Percentiles rank a stretch among this genome's conserved stretches.
Evolutionary conservation across 2,329 filamentous ascomycete genomes (phyloP).

Genomic region (Sclerotinia sclerotiorum): DNA sequence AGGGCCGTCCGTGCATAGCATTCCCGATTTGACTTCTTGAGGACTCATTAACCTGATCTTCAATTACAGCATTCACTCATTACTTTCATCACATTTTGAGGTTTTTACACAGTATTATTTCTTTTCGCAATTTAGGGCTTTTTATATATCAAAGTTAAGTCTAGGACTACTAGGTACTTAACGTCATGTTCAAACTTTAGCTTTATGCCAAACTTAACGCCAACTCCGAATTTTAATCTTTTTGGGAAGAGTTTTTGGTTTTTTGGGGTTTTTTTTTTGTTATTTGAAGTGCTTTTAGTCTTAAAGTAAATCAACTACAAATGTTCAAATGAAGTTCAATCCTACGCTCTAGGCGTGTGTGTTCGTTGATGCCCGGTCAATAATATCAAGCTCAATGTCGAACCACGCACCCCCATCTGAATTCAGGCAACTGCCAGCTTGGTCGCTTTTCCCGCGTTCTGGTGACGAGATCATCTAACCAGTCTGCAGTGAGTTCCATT

Average conservation of each 20-base stretch:
- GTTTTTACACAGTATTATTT: not conserved
- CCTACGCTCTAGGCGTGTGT: not conserved
- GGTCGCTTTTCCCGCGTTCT: not conserved
- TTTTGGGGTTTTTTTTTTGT: not conserved
- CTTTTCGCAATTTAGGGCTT: not conserved
- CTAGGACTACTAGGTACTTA: not conserved
- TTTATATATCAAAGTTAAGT: not conserved
- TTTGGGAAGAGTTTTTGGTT: not conserved
- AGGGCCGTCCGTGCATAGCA: not conserved
- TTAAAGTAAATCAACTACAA: not conserved
- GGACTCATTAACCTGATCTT: not conserved
- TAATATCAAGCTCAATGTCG: not conserved
- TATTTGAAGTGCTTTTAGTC: not conserved
- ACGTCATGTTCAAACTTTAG: not conserved
- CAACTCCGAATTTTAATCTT: not conserved
- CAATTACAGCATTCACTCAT: not conserved
- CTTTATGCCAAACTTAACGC: not conserved
- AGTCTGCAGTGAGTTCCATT: rapidly evolving
- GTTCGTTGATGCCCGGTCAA: not conserved
- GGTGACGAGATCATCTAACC: not conserved
- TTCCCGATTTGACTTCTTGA: not conserved
- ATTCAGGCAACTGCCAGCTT: not conserved
- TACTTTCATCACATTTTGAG: not conserved
- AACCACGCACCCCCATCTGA: constrained; percentile 8
- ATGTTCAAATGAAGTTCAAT: not conserved